These are phyloP conservation scores for Polygonum aviculare DNA, from an alignment of 148 eudicot species.

Conservation along the genomic window DNA sequence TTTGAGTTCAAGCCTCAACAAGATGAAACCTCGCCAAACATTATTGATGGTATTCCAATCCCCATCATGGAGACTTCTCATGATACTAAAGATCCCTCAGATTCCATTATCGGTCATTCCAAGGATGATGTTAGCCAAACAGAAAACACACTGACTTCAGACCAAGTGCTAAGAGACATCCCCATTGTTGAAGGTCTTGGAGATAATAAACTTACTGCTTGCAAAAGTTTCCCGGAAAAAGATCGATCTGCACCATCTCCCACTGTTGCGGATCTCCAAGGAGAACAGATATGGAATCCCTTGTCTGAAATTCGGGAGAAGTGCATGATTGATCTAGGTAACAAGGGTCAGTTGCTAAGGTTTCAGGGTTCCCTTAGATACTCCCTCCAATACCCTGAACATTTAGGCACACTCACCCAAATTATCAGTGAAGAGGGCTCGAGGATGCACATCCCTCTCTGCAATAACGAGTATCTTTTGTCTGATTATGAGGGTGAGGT, in stretches of 20 bases:
- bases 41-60: background rate
- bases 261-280: slow-evolving; percentile 23
- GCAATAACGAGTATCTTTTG: slow-evolving; percentile 40
- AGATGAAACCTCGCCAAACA: background rate
- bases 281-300: slow-evolving; percentile 49
- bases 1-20: slow-evolving; percentile 8
- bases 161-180: slow-evolving; percentile 15
- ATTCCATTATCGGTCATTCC: background rate
- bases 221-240: slow-evolving; percentile 21
- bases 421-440: slow-evolving; percentile 62
- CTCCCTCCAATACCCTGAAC: slow-evolving; percentile 24
- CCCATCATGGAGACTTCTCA: background rate
- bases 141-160: slow-evolving; percentile 19
- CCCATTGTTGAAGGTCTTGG: slow-evolving; percentile 24
- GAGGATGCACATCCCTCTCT: slow-evolving; percentile 73
- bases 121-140: slow-evolving; percentile 18
- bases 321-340: slow-evolving; percentile 41
- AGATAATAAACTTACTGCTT: slow-evolving; percentile 12
- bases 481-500: slow-evolving; percentile 82
- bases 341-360: slow-evolving; percentile 34
- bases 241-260: slow-evolving; percentile 14
- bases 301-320: slow-evolving; percentile 43
- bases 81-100: background rate
- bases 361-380: slow-evolving; percentile 32
- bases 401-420: slow-evolving; percentile 30